Base-by-base conservation (phyloP, 768 basidiomycete species). In the Scleroderma citrinum region DNA sequence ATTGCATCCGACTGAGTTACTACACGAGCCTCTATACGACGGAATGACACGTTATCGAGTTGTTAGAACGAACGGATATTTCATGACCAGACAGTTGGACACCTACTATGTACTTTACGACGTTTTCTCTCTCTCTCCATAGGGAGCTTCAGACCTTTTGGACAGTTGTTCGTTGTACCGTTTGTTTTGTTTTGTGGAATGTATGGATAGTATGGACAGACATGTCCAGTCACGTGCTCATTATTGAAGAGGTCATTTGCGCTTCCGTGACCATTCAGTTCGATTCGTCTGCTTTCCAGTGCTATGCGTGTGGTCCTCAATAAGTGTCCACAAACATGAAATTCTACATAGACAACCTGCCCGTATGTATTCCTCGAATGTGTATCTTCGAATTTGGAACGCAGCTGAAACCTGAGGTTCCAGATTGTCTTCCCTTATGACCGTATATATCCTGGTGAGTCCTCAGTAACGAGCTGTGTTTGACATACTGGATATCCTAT, bases 391-490 rank as follows among this genome's bases (percentile, higher is more conserved):
- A 35, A 35, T 35, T 4, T 13, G 12, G 34, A n/a, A n/a, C 5
- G 5, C 34, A 16, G 14, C 46, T 21, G 44, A 47, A 29, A 24
- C 10, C 20, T 35, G 31, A 40, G 21, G 11, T 7, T 24, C 21
- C 56, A 91, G 90, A 83, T 94, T 58, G 76, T 92, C 62, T 92
- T 94, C 66, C 91, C 90, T 69, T 92, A 92, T 64, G 89, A 92
- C 75, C 82, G 90, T 63, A 92, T 98, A 61, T 98, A 96, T 68
- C 93, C 93, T 64, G 93, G 93, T 89, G 55, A 53, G 77, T 62
- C 30, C n/a, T 54, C 21, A 16, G 21, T 52, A 7, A 46, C 12
- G 21, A 29, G 29, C 35, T 17, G 37, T 20, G 32, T 30, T 31
- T n/a, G 47, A 20, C 32, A 44, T 35, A 34, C 44, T 43, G 58